phyloP scores from a whole-genome alignment of 2,329 filamentous ascomycete species.

The Balansia obtecta region DNA sequence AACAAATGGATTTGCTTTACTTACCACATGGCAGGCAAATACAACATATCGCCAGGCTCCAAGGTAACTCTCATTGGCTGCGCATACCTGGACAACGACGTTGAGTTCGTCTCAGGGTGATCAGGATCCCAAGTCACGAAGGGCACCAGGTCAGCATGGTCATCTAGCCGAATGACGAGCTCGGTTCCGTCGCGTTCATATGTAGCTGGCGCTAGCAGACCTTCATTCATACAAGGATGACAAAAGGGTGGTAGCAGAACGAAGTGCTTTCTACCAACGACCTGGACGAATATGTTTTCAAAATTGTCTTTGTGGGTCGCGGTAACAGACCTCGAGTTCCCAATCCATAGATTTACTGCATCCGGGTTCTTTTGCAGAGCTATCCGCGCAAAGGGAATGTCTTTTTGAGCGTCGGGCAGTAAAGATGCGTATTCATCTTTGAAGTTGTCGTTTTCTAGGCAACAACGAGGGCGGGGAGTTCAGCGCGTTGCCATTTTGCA shows the following conservation, averaged over 20 bases:
- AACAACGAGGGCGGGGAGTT: background rate
- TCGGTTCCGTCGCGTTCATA: constrained; percentile 33
- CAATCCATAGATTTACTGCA: constrained; percentile 75
- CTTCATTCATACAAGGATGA: constrained; percentile 57
- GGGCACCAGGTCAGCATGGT: constrained; percentile 34
- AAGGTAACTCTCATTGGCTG: constrained; percentile 55
- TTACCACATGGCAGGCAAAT: constrained; percentile 69
- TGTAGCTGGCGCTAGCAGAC: constrained; percentile 39
- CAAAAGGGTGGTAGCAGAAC: constrained; percentile 60
- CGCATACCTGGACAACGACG: constrained; percentile 46
- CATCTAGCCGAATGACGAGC: constrained; percentile 24
- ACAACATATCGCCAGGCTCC: constrained; percentile 65
- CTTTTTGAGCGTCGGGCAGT: constrained; percentile 47
- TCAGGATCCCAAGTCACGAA: constrained; percentile 70
- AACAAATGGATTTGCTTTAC: constrained; percentile 9
- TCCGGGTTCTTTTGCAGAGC: constrained; percentile 56
- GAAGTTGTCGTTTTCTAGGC: constrained; percentile 66
- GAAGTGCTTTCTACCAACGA: constrained; percentile 63
- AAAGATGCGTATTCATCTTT: constrained; percentile 57
- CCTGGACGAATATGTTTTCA: constrained; percentile 73
- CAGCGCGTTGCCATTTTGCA: background rate
- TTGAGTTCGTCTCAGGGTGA: constrained; percentile 32
- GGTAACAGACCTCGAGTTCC: constrained; percentile 56
- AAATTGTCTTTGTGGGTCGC: constrained; percentile 74
- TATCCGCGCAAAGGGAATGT: constrained; percentile 61